Evolutionary conservation across 73 alveolate genomes (phyloP).

Genomic region (Paramecium sexaurelia): DNA sequence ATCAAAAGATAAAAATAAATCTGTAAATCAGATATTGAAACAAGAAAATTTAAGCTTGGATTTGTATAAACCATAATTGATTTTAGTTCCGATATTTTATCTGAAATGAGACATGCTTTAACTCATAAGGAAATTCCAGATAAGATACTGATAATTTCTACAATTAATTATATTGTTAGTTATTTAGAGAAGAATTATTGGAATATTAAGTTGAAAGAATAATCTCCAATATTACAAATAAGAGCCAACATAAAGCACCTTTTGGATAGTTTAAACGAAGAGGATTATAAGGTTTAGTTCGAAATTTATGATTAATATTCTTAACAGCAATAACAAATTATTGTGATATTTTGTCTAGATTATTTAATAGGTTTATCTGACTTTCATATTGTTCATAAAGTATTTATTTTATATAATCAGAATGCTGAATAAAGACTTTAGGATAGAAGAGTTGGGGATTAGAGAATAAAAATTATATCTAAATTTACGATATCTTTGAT

Average conservation of each 20-base stretch:
- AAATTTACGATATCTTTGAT: background rate
- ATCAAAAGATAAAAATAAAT: conserved; percentile 39
- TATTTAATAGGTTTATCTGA: conserved; percentile 37
- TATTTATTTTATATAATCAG: background rate
- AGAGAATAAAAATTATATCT: background rate
- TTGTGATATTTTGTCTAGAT: conserved; percentile 15
- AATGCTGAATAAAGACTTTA: background rate
- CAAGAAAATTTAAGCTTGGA: background rate
- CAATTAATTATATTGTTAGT: background rate
- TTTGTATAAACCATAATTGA: background rate
- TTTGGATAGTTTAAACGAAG: background rate
- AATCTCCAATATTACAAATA: background rate
- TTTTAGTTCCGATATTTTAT: conserved; percentile 22
- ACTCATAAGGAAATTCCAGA: conserved; percentile 50
- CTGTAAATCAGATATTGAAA: background rate
- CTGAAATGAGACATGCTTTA: conserved; percentile 55
- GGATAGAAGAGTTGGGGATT: conserved; percentile 21
- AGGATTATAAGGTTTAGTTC: background rate
- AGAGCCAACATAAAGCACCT: background rate
- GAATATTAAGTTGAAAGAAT: background rate
- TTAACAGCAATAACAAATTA: background rate
- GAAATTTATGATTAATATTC: background rate
- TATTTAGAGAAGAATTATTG: conserved; percentile 48
- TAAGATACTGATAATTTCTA: background rate
- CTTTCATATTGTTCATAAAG: conserved; percentile 23